These are phyloP conservation scores for Neobulgaria alba DNA, from an alignment of 2,329 filamentous ascomycete species.

Conservation along the genomic window DNA sequence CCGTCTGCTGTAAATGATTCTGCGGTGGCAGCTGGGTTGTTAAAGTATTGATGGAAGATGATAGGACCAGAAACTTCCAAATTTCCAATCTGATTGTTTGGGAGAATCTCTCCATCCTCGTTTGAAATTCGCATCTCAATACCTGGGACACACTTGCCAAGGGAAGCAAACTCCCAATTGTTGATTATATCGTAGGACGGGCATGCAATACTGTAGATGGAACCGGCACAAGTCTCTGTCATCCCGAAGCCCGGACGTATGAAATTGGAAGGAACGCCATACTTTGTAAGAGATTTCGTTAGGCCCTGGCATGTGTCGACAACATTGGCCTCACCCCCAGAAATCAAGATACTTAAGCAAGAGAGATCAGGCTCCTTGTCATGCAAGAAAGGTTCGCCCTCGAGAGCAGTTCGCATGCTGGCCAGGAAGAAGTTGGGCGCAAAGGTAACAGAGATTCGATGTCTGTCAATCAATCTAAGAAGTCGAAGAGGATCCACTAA, in stretches of 20 bases:
- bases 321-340: conserved; percentile 40
- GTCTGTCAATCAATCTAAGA: conserved; percentile 32
- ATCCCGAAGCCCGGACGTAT: conserved; percentile 39
- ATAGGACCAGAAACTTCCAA: conserved; percentile 37
- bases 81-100: conserved; percentile 27
- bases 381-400: background rate
- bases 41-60: conserved; percentile 46
- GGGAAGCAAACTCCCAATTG: conserved; percentile 28
- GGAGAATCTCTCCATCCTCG: conserved; percentile 5
- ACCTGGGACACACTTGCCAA: conserved; percentile 33
- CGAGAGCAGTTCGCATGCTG: conserved; percentile 2
- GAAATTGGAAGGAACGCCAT: conserved; percentile 29
- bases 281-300: conserved; percentile 24
- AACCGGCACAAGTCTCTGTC: conserved; percentile 45
- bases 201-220: conserved; percentile 33
- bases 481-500: conserved; percentile 33
- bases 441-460: conserved; percentile 37
- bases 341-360: conserved; percentile 29
- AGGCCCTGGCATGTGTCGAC: conserved; percentile 27
- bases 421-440: conserved; percentile 36
- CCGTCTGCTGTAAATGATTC: conserved; percentile 45
- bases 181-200: conserved; percentile 32
- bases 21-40: conserved; percentile 40
- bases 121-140: conserved; percentile 32
- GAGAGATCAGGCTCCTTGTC: conserved; percentile 24